Conservation (phyloP, 2,329 filamentous ascomycete species). For the Simplicillium sp. region DNA sequence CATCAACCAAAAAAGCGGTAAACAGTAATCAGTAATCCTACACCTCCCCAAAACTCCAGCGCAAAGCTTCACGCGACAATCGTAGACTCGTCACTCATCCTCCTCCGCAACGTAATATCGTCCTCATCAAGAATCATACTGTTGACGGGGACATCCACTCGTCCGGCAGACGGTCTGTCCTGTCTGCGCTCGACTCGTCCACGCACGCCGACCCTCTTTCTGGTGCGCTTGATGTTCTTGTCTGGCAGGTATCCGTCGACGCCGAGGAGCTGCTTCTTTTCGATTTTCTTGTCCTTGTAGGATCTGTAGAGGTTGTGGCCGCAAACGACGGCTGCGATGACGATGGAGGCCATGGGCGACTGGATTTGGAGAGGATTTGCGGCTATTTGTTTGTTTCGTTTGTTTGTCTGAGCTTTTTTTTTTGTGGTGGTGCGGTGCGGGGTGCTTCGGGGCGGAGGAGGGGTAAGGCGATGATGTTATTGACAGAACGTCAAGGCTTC, state of each 20-base stretch:
- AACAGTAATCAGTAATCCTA: not conserved
- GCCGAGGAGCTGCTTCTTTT: conserved; percentile 4
- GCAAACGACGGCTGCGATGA: conserved; percentile 5
- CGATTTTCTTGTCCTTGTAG: conserved; percentile 1
- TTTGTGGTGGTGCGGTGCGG: no score
- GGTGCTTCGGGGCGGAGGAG: no score
- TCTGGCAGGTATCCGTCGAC: not conserved
- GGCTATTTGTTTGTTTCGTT: no score
- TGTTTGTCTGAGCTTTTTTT: no score
- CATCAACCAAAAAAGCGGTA: no score
- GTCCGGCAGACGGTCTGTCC: no score
- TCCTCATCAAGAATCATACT: not conserved
- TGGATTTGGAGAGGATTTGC: no score
- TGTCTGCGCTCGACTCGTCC: no score
- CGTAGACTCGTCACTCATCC: not conserved
- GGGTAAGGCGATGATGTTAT: no score
- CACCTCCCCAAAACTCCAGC: not conserved
- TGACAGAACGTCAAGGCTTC: no score
- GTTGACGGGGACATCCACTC: no score
- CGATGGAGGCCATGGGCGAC: conserved; percentile 4
- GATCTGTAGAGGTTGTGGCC: conserved; percentile 6
- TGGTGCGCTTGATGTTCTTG: not conserved
- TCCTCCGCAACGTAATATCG: not conserved
- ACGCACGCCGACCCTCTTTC: no score
- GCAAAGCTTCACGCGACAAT: not conserved